These are phyloP conservation scores for Penicillium herquei DNA, from an alignment of 495 filamentous ascomycete species.

Conservation along the genomic window DNA sequence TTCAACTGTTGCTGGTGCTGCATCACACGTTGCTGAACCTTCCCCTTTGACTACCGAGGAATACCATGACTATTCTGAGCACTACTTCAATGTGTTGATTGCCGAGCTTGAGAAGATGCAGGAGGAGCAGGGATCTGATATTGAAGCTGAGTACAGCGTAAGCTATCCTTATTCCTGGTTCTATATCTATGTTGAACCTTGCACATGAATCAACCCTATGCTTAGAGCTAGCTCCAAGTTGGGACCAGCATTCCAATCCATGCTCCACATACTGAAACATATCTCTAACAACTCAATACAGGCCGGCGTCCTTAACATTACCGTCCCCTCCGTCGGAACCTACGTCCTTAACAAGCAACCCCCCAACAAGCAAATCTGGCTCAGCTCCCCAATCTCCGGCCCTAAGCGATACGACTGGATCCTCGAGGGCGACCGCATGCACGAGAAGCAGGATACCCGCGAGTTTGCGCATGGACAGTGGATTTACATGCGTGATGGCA, in stretches of 20 bases:
- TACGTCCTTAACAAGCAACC: conserved; percentile 98
- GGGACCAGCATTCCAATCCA: too few relatives aligned
- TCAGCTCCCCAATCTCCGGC: conserved; percentile 86
- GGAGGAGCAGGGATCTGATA: conserved; percentile 41
- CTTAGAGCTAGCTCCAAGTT: too few relatives aligned
- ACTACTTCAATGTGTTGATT: conserved; percentile 49
- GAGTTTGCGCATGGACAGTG: conserved; percentile 56
- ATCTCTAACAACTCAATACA: neutral
- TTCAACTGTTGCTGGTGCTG: conserved; percentile 31
- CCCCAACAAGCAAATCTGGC: conserved; percentile 96
- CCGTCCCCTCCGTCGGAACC: conserved; percentile 63
- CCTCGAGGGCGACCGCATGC: conserved; percentile 62
- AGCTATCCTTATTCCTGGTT: neutral
- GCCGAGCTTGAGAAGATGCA: conserved; percentile 43
- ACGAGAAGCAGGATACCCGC: conserved; percentile 71
- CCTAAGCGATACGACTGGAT: conserved; percentile 94
- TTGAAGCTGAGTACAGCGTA: conserved; percentile 60
- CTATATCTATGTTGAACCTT: neutral
- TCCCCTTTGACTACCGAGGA: conserved; percentile 37
- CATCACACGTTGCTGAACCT: conserved; percentile 38
- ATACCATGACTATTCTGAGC: conserved; percentile 51
- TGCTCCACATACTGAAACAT: too few relatives aligned
- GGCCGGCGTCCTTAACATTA: conserved; percentile 82
- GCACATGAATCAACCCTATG: too few relatives aligned
- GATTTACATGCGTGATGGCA: conserved; percentile 82